phyloP scores from a whole-genome alignment of 1,139 yeast genomes.

The Wickerhamomyces sp. region DNA sequence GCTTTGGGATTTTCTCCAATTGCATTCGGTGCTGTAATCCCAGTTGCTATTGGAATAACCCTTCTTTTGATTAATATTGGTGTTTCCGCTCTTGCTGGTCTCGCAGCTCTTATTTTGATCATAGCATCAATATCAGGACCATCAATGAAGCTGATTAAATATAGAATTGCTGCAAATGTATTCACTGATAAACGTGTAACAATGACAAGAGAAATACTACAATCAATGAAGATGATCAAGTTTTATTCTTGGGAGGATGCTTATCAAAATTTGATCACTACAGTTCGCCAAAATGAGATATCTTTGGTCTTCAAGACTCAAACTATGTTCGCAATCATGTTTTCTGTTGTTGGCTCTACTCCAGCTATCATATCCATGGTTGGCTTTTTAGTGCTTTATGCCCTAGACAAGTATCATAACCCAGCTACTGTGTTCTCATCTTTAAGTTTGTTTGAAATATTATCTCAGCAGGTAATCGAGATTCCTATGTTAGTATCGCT shows the following conservation, averaged over 20 bases:
- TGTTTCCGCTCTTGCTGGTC: constrained; percentile 64
- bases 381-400: constrained; percentile 64
- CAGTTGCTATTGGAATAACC: constrained; percentile 53
- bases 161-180: constrained; percentile 38
- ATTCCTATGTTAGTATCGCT: constrained; percentile 50
- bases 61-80: constrained; percentile 65
- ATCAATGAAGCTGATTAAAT: constrained; percentile 34
- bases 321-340: constrained; percentile 16
- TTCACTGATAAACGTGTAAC: constrained; percentile 48
- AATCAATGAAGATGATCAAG: constrained; percentile 49
- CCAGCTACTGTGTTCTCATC: constrained; percentile 72
- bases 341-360: not conserved
- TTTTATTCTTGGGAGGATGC: constrained; percentile 59
- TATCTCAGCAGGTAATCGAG: constrained; percentile 65
- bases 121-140: constrained; percentile 24
- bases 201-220: constrained; percentile 46
- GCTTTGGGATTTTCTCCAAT: constrained; percentile 64
- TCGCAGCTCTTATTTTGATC: constrained; percentile 41
- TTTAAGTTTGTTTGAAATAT: constrained; percentile 63
- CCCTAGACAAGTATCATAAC: constrained; percentile 45
- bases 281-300: constrained; percentile 42
- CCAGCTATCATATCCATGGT: constrained; percentile 64
- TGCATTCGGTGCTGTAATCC: constrained; percentile 51
- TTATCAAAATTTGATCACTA: constrained; percentile 39
- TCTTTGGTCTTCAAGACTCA: constrained; percentile 41